Evolutionary conservation across 257 asterid species (phyloP).

Genomic region (Solanum dulcamara): DNA sequence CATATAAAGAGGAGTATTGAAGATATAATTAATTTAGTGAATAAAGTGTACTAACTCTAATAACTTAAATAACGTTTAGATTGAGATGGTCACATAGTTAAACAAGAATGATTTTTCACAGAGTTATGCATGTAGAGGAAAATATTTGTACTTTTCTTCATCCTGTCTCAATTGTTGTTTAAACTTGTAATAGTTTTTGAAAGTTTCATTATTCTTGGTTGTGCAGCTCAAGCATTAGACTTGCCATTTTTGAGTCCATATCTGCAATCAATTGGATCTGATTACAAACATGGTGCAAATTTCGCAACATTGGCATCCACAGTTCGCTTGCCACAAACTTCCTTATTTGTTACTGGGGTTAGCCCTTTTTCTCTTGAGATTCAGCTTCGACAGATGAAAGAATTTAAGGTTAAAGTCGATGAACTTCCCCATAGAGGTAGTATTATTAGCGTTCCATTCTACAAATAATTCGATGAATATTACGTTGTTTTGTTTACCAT

Average conservation of each 20-base stretch:
- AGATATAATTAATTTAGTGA: neutral
- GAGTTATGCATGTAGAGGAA: neutral
- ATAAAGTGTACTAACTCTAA: neutral
- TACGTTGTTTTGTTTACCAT: neutral
- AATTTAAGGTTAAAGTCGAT: conserved; percentile 39
- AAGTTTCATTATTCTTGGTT: neutral
- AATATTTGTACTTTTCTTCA: neutral
- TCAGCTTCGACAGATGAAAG: conserved; percentile 55
- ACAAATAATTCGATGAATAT: neutral
- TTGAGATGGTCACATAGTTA: neutral
- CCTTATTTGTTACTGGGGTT: conserved; percentile 41
- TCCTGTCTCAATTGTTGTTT: neutral
- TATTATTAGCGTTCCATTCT: neutral
- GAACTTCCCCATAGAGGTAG: conserved; percentile 24
- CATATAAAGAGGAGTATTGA: too few relatives aligned
- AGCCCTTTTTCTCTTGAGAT: conserved; percentile 62
- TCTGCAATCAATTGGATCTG: conserved; percentile 55
- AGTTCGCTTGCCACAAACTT: conserved; percentile 44
- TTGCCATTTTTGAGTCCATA: conserved; percentile 61
- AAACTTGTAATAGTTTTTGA: neutral
- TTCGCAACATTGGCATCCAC: conserved; percentile 65
- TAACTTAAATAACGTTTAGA: neutral
- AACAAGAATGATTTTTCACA: neutral
- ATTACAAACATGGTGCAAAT: conserved; percentile 51
- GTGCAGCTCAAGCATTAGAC: conserved; percentile 62